Base-by-base conservation (phyloP, 495 filamentous ascomycete species). In the Cercophora samala region DNA sequence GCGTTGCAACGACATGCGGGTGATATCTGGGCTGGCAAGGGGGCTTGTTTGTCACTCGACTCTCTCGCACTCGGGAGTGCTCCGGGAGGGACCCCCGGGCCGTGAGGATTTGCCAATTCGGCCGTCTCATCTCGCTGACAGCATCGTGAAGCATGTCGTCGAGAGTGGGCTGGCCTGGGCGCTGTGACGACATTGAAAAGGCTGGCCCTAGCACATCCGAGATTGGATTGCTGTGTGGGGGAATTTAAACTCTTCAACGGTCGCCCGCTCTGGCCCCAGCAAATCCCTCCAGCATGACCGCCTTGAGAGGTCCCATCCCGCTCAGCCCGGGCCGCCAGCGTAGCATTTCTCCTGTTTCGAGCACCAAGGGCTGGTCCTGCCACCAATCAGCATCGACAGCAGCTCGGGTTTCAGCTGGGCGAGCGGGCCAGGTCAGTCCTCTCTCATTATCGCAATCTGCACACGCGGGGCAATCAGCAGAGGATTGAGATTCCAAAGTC, bases 341-440 rank as follows among this genome's bases (percentile, higher is more conserved):
- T 75, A 66, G 68, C 61, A 73, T 70, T 68, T 59, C 52, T 25
- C 64, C 62, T 60, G 66, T 69, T 72, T 73, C 42, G 65, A 54
- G n/a, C 73, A 67, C 72, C 70, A 72, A 68, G 72, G 68, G 52
- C 58, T 60, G 26, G 53, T 59, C 19, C 4, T 5, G 24, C 60
- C 66, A 23, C 73, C 72, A 74, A 75, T 74, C 72, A 73, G 23
- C 26, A 29, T 64, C 19, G 13, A 62, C 21, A 54, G 54, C 62
- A 32, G 9, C 53, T 29, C 62, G 56, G 54, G 24, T 65, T 70
- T 70, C 58, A 60, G 24, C 65, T 56, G 53, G 53, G 53, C 53
- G 6, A 23, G 22, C 53, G 4, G 53, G 15, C 53, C 65, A 68
- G 70, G 64, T 72, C 58, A 55, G 55, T 26, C 37, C 24, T 54